Base-by-base conservation (phyloP, 78 protist genomes). In the Anaeramoeba flamelloides region DNA sequence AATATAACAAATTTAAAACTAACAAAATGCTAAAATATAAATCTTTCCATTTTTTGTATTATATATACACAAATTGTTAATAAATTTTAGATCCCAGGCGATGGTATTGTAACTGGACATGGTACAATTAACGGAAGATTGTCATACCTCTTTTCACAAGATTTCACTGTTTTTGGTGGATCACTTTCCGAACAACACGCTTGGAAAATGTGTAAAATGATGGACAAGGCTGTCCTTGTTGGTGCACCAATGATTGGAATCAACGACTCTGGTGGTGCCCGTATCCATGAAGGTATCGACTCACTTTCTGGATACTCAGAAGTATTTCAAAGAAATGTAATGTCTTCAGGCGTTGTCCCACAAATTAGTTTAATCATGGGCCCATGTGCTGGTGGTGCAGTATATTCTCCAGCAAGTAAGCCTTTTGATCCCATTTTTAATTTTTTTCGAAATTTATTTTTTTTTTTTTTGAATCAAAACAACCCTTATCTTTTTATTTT, bases 321-420 rank as follows among this genome's bases (percentile, higher is more conserved):
- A 0, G 85, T 88, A 17, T 85, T 84, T 86, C 93, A 90, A 87
- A 82, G 94, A 78, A 77, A 89, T 77, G 89, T 90, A 82, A n/a
- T 79, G 31, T 92, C 96, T 12, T 87, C 92, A 8, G 99, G 98
- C 39, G 98, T 94, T 34, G 79, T 95, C 17, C 96, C 98, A 26
- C 98, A 95, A 77, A 85, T 95, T 38, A 88, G 94, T 2, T 64
- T 90, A 64, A 90, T 95, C 80, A 94, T 94, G 96, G 98, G 98
- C 8, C 98, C 98, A 33, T 95, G 98, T 81, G 98, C 98, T 8
- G n/a, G n/a, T 32, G 95, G 96, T 41, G 97, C 97, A 3, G 97
- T 96, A 17, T 96, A 96, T 86, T 89, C 94, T 26, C 98, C 98
- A 12, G 98, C 97, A 32, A 77, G n/a, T n/a, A n/a, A n/a, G n/a